phyloP scores from a whole-genome alignment of 2,329 filamentous ascomycete species.

The Onygena corvina region DNA sequence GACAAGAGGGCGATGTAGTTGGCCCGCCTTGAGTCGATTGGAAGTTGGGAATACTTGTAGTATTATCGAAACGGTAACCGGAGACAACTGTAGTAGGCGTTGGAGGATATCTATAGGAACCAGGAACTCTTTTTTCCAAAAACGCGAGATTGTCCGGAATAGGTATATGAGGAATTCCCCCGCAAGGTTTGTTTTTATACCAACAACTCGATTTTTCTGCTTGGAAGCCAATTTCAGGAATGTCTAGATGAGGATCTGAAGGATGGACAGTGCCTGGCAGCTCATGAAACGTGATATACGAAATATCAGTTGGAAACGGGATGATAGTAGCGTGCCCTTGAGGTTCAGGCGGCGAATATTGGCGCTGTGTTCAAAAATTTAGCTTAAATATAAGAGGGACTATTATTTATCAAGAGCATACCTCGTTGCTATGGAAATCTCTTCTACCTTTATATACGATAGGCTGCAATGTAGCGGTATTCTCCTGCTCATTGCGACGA shows the following conservation, averaged over 20 bases:
- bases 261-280: conserved; percentile 7
- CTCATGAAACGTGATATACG: conserved; percentile 6
- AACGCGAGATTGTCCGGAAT: not conserved
- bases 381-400: not conserved
- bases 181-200: conserved; percentile 5
- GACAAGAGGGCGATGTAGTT: not conserved
- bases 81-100: not conserved
- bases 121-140: not conserved
- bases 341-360: conserved; percentile 8
- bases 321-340: conserved; percentile 12
- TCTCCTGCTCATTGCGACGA: not conserved
- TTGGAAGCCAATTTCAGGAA: not conserved
- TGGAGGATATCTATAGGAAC: not conserved
- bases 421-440: not conserved
- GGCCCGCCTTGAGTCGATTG: too few relatives aligned
- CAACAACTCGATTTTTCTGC: conserved; percentile 3
- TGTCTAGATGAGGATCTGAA: conserved; percentile 9
- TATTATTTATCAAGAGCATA: not conserved
- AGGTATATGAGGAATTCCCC: conserved; percentile 9
- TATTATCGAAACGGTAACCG: not conserved
- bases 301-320: conserved; percentile 20
- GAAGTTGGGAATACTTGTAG: not conserved
- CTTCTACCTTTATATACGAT: not conserved
- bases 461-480: not conserved
- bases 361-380: conserved; percentile 1